phyloP scores from a whole-genome alignment of 2,329 filamentous ascomycete genomes.

The Penicillium janthinellum region DNA sequence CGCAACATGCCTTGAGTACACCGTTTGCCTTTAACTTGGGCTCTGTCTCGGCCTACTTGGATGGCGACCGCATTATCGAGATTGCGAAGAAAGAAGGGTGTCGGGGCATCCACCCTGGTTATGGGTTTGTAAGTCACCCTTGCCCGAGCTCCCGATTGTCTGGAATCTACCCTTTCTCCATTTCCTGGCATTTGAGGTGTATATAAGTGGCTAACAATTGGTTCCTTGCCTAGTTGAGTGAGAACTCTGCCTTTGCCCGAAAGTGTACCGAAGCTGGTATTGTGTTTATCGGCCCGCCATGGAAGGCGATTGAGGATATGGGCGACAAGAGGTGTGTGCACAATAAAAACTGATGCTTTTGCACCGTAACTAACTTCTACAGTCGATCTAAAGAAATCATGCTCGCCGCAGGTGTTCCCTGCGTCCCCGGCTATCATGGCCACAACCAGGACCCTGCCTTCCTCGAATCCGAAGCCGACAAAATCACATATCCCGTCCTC shows the following conservation, averaged over 20 bases:
- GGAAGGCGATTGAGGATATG: slow-evolving; percentile 76
- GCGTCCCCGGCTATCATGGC: slow-evolving; percentile 95
- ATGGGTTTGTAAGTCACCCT: slow-evolving; percentile 67
- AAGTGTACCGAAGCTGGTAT: slow-evolving; percentile 87
- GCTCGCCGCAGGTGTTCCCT: slow-evolving; percentile 90
- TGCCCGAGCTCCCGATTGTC: not conserved
- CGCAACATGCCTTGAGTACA: slow-evolving; percentile 85
- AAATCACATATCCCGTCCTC: slow-evolving; percentile 67
- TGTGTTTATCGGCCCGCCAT: slow-evolving; percentile 90
- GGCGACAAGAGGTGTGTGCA: slow-evolving; percentile 77
- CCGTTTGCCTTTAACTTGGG: slow-evolving; percentile 83
- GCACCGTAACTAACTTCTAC: not conserved
- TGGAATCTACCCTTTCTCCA: not conserved
- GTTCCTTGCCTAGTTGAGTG: slow-evolving; percentile 61
- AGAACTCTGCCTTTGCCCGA: slow-evolving; percentile 88
- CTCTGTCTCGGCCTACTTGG: slow-evolving; percentile 81
- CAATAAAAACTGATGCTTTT: not conserved
- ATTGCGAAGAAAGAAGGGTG: slow-evolving; percentile 85
- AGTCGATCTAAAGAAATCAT: slow-evolving; percentile 92
- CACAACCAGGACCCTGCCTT: slow-evolving; percentile 69
- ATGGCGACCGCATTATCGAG: slow-evolving; percentile 87
- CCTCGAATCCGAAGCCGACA: slow-evolving; percentile 69
- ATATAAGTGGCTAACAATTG: slow-evolving; percentile 3
- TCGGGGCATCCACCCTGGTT: slow-evolving; percentile 90
- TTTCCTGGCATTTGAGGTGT: not conserved